A percentile compares a stretch with the other conserved stretches of the same genome.
phyloP scores from a whole-genome alignment of 2,329 filamentous ascomycete species.

The Sporothrix schenckii region DNA sequence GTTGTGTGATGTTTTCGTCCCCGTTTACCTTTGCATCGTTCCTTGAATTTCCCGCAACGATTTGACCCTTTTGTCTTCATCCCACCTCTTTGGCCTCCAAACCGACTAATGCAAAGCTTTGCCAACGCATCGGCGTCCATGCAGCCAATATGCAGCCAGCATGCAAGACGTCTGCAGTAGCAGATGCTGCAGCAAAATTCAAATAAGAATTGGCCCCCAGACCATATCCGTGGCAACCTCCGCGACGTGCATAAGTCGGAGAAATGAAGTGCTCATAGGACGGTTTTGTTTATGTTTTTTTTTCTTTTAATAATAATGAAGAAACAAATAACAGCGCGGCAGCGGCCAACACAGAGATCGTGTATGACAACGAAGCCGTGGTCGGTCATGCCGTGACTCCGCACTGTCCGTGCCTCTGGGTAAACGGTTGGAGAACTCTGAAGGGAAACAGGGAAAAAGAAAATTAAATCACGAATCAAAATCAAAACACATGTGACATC shows the following conservation, averaged over 20 bases:
- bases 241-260: slow-evolving; percentile 7
- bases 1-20: not conserved
- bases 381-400: slow-evolving; percentile 14
- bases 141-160: not conserved
- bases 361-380: not conserved
- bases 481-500: not conserved
- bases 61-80: not conserved
- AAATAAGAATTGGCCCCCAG: not conserved
- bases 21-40: not conserved
- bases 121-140: slow-evolving; percentile 19
- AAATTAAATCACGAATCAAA: not conserved
- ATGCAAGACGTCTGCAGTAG: not conserved
- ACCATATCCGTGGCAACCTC: not conserved
- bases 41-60: not conserved
- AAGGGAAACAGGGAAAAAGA: not conserved
- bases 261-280: not conserved
- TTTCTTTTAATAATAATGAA: too few relatives aligned
- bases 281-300: not conserved
- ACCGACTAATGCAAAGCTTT: slow-evolving; percentile 9
- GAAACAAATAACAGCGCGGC: too few relatives aligned
- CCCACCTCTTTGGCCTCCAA: not conserved
- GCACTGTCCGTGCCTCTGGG: slow-evolving; percentile 11
- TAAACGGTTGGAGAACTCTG: not conserved
- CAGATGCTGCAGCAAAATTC: not conserved
- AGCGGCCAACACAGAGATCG: too few relatives aligned